A percentile compares a stretch with the other conserved stretches of the same genome.
Conservation (phyloP, 164 flowering plant genomes). For the Magnolia changhungtana region DNA sequence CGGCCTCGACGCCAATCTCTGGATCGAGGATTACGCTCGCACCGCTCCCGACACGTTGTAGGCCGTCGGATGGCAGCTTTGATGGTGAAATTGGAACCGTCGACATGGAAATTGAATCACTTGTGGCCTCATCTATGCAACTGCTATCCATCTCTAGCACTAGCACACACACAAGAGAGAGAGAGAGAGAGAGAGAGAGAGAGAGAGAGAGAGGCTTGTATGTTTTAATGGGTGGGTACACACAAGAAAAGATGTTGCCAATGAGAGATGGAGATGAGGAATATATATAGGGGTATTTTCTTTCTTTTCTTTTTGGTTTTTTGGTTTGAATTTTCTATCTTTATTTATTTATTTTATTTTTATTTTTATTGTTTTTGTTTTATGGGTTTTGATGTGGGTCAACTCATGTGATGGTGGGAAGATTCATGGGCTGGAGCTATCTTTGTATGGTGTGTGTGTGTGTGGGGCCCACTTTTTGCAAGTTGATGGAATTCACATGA, state of each 20-base stretch:
- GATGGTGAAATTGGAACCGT: too few relatives aligned
- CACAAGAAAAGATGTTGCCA: not conserved
- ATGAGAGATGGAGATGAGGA: not conserved
- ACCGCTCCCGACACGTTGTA: conserved; percentile 75
- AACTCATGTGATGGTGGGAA: conserved; percentile 39
- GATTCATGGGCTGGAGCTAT: conserved; percentile 40
- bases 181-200: not conserved
- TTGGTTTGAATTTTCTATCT: not conserved
- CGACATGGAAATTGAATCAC: conserved; percentile 25
- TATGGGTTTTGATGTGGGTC: conserved; percentile 31
- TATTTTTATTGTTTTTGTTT: not conserved
- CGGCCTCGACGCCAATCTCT: conserved; percentile 63
- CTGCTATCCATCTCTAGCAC: conserved; percentile 40
- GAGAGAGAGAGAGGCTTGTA: too few relatives aligned
- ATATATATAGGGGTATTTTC: not conserved
- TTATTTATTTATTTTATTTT: not conserved
- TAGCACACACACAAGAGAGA: too few relatives aligned
- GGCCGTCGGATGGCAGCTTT: conserved; percentile 23
- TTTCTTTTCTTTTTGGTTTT: not conserved
- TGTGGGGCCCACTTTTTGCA: conserved; percentile 38
- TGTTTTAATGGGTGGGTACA: not conserved
- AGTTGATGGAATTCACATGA: conserved; percentile 81
- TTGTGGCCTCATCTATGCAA: conserved; percentile 48
- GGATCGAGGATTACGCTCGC: conserved; percentile 50
- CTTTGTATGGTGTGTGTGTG: not conserved